A percentile compares a stretch with the other conserved stretches of the same genome.
Conservation (phyloP, 176 grass and related monocot species). For the Coix lacrymajobi region DNA sequence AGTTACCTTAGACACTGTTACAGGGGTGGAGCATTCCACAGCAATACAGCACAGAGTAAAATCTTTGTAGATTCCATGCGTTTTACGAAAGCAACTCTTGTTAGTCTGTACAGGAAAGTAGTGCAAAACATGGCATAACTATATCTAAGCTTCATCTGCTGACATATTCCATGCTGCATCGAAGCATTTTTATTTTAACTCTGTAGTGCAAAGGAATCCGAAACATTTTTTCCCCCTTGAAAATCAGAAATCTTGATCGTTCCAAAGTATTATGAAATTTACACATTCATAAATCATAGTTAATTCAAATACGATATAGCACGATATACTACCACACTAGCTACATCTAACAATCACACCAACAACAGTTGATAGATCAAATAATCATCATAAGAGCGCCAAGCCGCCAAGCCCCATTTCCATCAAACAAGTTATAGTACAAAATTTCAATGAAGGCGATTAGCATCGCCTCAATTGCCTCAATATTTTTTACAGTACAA, state of each 20-base stretch:
- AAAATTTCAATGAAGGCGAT: not conserved
- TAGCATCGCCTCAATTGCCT: not conserved
- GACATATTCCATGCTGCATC: not conserved
- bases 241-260: not conserved
- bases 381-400: not conserved
- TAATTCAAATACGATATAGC: not conserved
- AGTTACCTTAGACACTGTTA: slow-evolving; percentile 57
- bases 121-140: slow-evolving; percentile 9
- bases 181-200: not conserved
- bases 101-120: slow-evolving; percentile 48
- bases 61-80: slow-evolving; percentile 56
- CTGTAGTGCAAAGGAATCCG: no score
- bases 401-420: slow-evolving; percentile 20
- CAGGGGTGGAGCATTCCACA: slow-evolving; percentile 39
- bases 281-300: not conserved
- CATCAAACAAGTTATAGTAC: slow-evolving; percentile 15
- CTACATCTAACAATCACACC: not conserved
- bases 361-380: not conserved
- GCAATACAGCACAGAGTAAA: slow-evolving; percentile 54
- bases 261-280: not conserved
- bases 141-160: slow-evolving; percentile 15
- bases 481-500: not conserved
- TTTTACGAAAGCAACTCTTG: slow-evolving; percentile 43
- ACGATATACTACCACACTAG: not conserved
- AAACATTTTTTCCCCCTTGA: not conserved